Percentiles rank a stretch among this genome's conserved stretches.
Evolutionary conservation across 352 stramenopile genomes (phyloP).

Genomic region (Globisporangium carolinianum): DNA sequence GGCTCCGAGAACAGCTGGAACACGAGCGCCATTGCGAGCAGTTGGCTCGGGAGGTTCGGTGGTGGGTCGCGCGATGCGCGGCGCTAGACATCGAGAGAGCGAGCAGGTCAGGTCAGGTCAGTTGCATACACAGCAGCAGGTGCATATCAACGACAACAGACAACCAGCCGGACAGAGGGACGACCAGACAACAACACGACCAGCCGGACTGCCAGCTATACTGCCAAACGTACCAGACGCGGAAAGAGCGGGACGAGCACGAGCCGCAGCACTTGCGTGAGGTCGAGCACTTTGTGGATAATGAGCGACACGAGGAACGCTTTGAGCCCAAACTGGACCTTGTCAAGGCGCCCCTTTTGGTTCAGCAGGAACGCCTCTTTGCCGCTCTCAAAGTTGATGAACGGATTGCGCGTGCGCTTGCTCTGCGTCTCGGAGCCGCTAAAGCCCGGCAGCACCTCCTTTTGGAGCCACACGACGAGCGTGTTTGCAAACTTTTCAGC

Average conservation of each 20-base stretch:
- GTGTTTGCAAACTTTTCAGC: slow-evolving; percentile 83
- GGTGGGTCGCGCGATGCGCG: slow-evolving; percentile 63
- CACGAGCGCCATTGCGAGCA: slow-evolving; percentile 78
- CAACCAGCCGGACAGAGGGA: too few relatives aligned
- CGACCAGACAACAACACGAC: too few relatives aligned
- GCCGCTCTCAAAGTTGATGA: slow-evolving; percentile 72
- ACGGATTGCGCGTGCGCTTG: slow-evolving; percentile 75
- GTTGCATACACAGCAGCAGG: slow-evolving; percentile 8
- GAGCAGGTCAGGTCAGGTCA: too few relatives aligned
- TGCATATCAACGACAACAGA: background rate
- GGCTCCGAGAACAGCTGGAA: slow-evolving; percentile 83
- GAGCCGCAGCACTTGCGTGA: slow-evolving; percentile 77
- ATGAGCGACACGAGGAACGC: slow-evolving; percentile 76
- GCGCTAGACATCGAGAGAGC: slow-evolving; percentile 15
- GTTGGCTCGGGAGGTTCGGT: slow-evolving; percentile 69
- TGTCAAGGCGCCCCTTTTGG: slow-evolving; percentile 77
- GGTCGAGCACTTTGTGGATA: slow-evolving; percentile 81
- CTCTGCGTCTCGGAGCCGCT: slow-evolving; percentile 60
- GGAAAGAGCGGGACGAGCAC: slow-evolving; percentile 80
- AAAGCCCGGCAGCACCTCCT: slow-evolving; percentile 80
- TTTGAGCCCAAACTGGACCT: slow-evolving; percentile 82
- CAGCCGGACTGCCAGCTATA: background rate
- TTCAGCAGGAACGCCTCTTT: slow-evolving; percentile 81
- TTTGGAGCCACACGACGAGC: slow-evolving; percentile 79
- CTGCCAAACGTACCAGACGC: slow-evolving; percentile 31